phyloP scores from a whole-genome alignment of 345 rosid genomes.

The Gossypium thurberi region DNA sequence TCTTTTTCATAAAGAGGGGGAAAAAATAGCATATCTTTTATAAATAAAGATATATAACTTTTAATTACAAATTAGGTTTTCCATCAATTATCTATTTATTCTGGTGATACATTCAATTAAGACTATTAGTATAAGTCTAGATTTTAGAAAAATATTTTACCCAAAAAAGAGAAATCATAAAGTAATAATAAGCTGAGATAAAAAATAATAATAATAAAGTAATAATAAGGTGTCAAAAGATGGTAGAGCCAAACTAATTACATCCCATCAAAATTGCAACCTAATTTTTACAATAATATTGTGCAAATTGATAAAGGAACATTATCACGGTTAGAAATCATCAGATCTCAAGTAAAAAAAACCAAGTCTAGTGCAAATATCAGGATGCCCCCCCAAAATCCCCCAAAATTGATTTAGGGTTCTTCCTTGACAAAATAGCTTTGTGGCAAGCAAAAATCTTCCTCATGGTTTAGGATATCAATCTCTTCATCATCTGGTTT shows the following conservation, averaged over 20 bases:
- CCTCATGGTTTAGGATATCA: constrained; percentile 76
- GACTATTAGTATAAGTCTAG: not conserved
- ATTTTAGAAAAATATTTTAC: not conserved
- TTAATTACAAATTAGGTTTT: too few relatives aligned
- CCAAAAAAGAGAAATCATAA: not conserved
- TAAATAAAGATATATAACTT: too few relatives aligned
- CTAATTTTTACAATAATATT: constrained; percentile 12
- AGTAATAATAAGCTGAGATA: not conserved
- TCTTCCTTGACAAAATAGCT: constrained; percentile 86
- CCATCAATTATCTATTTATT: not conserved
- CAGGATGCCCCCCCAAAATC: not conserved
- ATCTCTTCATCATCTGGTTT: constrained; percentile 86
- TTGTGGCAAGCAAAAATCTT: constrained; percentile 82
- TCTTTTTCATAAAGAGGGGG: too few relatives aligned
- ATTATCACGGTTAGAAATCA: not conserved
- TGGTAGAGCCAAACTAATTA: constrained; percentile 1
- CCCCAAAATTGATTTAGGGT: constrained; percentile 20
- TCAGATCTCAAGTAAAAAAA: not conserved
- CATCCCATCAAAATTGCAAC: constrained; percentile 13
- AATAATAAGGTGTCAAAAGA: not conserved
- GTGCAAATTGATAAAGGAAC: not conserved
- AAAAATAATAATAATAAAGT: not conserved
- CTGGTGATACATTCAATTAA: not conserved
- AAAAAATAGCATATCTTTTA: too few relatives aligned
- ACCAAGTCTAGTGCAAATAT: not conserved